Percentiles rank a stretch among this genome's conserved stretches.
These are phyloP conservation scores for Naegleria fowleri DNA, from an alignment of 208 protist species.

Conservation along the genomic window DNA sequence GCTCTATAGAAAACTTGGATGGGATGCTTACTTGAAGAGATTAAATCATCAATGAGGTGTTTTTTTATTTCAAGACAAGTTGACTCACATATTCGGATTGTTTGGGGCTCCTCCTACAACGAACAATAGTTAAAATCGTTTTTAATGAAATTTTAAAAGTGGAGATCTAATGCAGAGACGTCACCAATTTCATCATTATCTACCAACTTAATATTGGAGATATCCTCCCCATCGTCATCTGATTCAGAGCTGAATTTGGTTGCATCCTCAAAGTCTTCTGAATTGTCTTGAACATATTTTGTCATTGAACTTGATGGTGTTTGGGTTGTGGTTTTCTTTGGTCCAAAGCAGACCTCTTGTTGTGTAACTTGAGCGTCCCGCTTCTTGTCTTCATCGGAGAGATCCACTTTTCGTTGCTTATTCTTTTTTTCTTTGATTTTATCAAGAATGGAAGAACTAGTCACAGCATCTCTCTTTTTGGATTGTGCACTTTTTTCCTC, in stretches of 20 bases:
- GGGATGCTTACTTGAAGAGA: conserved; percentile 46
- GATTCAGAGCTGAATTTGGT: background rate
- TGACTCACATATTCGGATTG: no score
- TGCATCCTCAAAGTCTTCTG: background rate
- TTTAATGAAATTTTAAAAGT: background rate
- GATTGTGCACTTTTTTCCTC: background rate
- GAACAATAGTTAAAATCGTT: no score
- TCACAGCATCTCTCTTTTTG: background rate
- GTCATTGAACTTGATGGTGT: background rate
- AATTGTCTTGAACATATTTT: background rate
- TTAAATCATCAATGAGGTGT: conserved; percentile 32
- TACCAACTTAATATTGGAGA: background rate
- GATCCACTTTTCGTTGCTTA: background rate
- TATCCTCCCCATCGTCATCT: background rate
- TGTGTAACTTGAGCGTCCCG: background rate
- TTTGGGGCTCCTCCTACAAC: no score
- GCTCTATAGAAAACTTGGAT: conserved; percentile 44
- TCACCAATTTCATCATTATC: background rate
- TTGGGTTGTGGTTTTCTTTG: background rate
- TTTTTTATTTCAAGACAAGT: no score
- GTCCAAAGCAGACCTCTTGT: background rate
- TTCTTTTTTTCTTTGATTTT: background rate
- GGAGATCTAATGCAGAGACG: background rate
- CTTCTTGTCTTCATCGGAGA: background rate
- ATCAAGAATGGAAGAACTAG: background rate